phyloP scores from a whole-genome alignment of 305 asterid species.

The Coffea humblotiana region DNA sequence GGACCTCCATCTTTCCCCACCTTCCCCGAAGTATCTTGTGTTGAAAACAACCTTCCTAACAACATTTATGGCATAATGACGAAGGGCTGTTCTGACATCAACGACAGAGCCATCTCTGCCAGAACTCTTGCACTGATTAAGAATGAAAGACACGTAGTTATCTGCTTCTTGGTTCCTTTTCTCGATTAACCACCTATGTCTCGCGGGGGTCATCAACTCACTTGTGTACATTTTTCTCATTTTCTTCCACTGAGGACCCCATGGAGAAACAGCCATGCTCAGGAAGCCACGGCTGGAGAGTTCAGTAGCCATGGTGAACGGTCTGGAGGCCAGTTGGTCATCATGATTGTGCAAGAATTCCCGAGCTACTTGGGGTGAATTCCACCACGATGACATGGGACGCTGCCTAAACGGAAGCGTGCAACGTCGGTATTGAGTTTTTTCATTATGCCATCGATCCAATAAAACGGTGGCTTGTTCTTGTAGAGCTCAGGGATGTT shows the following conservation, averaged over 20 bases:
- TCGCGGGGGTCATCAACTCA: conserved; percentile 6
- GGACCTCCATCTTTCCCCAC: conserved; percentile 18
- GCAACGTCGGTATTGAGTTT: conserved; percentile 13
- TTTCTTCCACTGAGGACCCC: conserved; percentile 20
- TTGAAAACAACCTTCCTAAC: conserved; percentile 9
- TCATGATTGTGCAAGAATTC: conserved; percentile 18
- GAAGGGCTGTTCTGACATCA: neutral
- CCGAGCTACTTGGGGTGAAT: conserved; percentile 16
- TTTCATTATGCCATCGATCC: neutral
- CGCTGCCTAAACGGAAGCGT: conserved; percentile 9
- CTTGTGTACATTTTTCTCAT: conserved; percentile 7
- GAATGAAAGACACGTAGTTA: conserved; percentile 3
- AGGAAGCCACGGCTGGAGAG: conserved; percentile 11
- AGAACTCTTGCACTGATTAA: conserved; percentile 11
- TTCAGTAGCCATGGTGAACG: conserved; percentile 16
- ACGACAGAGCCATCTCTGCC: neutral
- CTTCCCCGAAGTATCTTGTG: conserved; percentile 11
- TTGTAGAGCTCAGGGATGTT: conserved; percentile 3
- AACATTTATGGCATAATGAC: conserved; percentile 15
- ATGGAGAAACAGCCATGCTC: conserved; percentile 14
- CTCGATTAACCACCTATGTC: conserved; percentile 18
- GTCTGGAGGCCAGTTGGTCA: conserved; percentile 6
- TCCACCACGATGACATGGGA: conserved; percentile 7
- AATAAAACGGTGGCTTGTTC: conserved; percentile 9
- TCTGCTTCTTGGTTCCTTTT: conserved; percentile 21